Conservation (phyloP, 495 filamentous ascomycete genomes). For the Aspergillus nanangensis region DNA sequence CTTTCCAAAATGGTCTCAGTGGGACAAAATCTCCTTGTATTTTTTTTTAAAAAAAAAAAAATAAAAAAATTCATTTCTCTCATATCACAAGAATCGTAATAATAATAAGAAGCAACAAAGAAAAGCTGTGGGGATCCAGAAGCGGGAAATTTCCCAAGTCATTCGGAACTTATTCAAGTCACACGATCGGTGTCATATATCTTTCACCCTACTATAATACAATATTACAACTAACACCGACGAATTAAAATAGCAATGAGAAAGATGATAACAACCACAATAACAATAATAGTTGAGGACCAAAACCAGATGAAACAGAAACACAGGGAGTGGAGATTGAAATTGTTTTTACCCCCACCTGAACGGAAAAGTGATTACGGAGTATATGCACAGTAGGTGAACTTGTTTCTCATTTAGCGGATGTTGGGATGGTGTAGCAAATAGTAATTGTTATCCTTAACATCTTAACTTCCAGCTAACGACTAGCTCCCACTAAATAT, state of each 20-base stretch:
- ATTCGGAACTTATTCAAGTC: constrained; percentile 10
- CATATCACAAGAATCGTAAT: no score
- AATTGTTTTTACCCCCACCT: no score
- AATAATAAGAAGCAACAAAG: no score
- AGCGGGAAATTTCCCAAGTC: no score
- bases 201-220: constrained; percentile 3
- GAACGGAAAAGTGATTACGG: constrained; percentile 10
- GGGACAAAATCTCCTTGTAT: not conserved
- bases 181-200: constrained; percentile 16
- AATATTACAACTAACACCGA: not conserved
- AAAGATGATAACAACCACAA: no score
- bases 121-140: no score
- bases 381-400: constrained; percentile 10
- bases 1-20: no score
- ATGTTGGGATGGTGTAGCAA: constrained; percentile 9
- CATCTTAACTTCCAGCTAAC: constrained; percentile 7
- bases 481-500: constrained; percentile 6
- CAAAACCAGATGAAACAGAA: no score
- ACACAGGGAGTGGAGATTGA: no score
- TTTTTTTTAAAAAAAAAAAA: not conserved
- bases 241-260: no score
- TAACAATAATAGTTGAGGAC: no score
- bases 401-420: constrained; percentile 8
- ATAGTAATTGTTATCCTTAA: constrained; percentile 2
- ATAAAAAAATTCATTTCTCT: not conserved